Evolutionary conservation across 768 basidiomycete genomes (phyloP), one percentile per base, ranked within the genome.

Genomic region (Boletus reticuloceps): DNA sequence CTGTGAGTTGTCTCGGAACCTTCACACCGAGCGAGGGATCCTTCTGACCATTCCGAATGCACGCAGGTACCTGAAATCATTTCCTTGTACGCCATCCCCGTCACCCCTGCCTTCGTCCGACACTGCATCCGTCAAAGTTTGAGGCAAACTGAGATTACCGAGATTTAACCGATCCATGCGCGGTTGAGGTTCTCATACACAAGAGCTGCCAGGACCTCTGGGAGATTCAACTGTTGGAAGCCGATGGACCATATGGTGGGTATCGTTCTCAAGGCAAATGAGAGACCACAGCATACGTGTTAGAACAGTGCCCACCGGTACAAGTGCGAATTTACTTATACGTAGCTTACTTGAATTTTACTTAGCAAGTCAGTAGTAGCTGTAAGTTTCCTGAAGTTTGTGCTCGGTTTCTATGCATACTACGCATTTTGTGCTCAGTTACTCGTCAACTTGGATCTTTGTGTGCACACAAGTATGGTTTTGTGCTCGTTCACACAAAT

Each of bases 141-240:
- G 96, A 98, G 72, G 78, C 80, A 58, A 89, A n/a, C n/a, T n/a
- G n/a, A n/a, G n/a, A n/a, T n/a, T n/a, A 96, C 78, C 82, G 87
- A 51, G 77, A 89, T 63, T 84, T 97, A 37, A 83, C 86, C 43
- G 92, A 98, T 75, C 74, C 82, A 27, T 83, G 85, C 52, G 84
- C 89, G 22, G 83, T 98, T 68, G 94, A 99, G 69, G 75, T 96
- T 44, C 78, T 98, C 63, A 67, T 97, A 39, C 80, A 88, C 67
- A 98, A 98, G 78, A 79, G 83, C 50, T 78, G 84, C 59, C 88
- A 85, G 74, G 94, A 98, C 62, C 91, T 85, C 66, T 96, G 98
- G 78, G 96, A 98, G 79, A 88, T 78, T 97, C 79, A 98, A 98
- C 68, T 83, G 82, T 64, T 98, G 94, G 94, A 94, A 94, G 67